Base-by-base conservation (phyloP, 2,329 filamentous ascomycete genomes). In the Cryphonectria carpinicola region DNA sequence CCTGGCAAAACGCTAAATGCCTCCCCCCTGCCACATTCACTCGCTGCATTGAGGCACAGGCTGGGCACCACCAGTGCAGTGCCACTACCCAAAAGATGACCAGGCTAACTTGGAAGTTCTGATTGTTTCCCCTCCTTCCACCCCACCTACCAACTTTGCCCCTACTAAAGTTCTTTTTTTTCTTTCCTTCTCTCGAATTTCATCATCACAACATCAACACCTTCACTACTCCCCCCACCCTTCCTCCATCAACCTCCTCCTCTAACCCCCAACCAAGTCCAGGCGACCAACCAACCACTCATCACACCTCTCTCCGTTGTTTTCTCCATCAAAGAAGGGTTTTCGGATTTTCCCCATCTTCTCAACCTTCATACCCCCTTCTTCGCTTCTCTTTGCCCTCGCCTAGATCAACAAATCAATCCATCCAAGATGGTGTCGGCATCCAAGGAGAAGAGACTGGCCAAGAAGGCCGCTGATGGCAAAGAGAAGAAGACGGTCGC, bases 401-500 rank as follows among this genome's bases (percentile, higher is more conserved):
- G 35, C 43, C 58, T 39, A 68, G 67, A 56, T 19, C 46, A 32
- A 32, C 37, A 54, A 22, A 22, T 37, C 65, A 37, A 32, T 41
- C 43, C 37, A n/a, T 37, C n/a, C 61, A 89, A 80, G 61, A 92
- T 92, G 89, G 86, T 90, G 79, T 92, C 90, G 73, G 84, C 89
- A 73, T 90, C 90, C 79, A 92, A 92, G 83, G 89, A 91, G 77
- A 92, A 91, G 85, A 86, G 90, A 81, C 86, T 92, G 75, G 90
- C 90, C 71, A 91, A 91, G 86, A 90, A 90, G 85, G 88, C 88
- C 75, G 89, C 88, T 79, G 85, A 93, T 65, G 93, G 92, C 81
- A 92, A 91, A 82, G 89, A 91, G 76, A 92, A 93, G 85, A 95
- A 95, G 88, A 91, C 91, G 32, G 88, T 90, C 74, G 88, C 91